phyloP scores from a whole-genome alignment of 116 monocot genomes.

The Iris pallida region DNA sequence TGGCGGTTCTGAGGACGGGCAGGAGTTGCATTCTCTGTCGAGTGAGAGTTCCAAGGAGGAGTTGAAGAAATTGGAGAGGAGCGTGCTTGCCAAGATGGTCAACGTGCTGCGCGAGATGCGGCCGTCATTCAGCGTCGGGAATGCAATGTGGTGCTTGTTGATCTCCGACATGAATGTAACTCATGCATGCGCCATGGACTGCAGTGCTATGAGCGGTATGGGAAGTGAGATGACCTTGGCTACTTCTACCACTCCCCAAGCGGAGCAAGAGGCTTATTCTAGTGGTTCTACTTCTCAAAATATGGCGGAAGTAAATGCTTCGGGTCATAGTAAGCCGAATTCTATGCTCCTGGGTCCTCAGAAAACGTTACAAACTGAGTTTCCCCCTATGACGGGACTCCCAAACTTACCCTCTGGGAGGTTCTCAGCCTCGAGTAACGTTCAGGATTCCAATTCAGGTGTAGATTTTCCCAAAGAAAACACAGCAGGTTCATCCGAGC shows the following conservation, averaged over 20 bases:
- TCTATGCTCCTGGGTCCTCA: background rate
- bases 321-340: background rate
- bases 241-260: slow-evolving; percentile 13
- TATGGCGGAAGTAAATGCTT: slow-evolving; percentile 15
- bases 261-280: slow-evolving; percentile 28
- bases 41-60: slow-evolving; percentile 51
- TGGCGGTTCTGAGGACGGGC: slow-evolving; percentile 47
- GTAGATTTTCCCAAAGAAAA: slow-evolving; percentile 1
- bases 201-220: slow-evolving; percentile 22
- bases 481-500: slow-evolving; percentile 4
- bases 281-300: slow-evolving; percentile 14
- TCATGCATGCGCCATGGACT: slow-evolving; percentile 69
- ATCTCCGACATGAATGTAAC: slow-evolving; percentile 82
- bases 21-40: slow-evolving; percentile 39
- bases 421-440: slow-evolving; percentile 11
- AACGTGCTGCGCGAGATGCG: slow-evolving; percentile 54
- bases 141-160: slow-evolving; percentile 88
- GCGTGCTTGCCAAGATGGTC: slow-evolving; percentile 67
- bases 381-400: slow-evolving; percentile 6
- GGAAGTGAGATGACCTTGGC: slow-evolving; percentile 26
- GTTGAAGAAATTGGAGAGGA: slow-evolving; percentile 52
- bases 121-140: slow-evolving; percentile 75
- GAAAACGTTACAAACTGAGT: background rate
- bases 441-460: background rate
- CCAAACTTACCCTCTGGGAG: slow-evolving; percentile 16